A percentile compares a stretch with the other conserved stretches of the same genome.
phyloP scores from a whole-genome alignment of 768 basidiomycete genomes.

The Saitozyma sp. region DNA sequence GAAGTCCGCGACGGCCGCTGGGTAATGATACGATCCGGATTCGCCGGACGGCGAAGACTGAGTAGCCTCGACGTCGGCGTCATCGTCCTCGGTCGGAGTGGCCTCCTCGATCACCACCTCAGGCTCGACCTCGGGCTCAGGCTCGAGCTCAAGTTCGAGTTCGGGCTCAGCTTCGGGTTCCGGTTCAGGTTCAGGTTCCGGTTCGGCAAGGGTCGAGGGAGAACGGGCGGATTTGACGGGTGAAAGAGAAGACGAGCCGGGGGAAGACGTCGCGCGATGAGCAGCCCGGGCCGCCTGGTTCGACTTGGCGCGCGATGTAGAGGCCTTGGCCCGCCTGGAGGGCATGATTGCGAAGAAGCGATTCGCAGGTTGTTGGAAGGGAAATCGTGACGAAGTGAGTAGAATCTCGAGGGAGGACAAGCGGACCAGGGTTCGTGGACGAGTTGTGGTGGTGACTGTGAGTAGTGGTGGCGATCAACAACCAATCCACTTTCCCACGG shows the following conservation, averaged over 20 bases:
- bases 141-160: constrained; percentile 4
- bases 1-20: constrained; percentile 26
- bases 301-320: no score
- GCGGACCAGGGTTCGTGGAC: no score
- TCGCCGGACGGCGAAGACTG: not conserved
- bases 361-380: not conserved
- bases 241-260: constrained; percentile 28
- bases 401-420: no score
- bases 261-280: not conserved
- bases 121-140: constrained; percentile 3
- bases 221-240: constrained; percentile 21
- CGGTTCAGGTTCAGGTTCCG: constrained; percentile 1
- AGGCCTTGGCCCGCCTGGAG: no score
- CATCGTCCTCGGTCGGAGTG: constrained; percentile 4
- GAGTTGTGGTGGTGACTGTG: no score
- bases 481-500: constrained; percentile 15
- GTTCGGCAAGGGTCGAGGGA: not conserved
- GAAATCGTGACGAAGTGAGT: no score
- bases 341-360: not conserved
- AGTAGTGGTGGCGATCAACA: no score
- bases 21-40: constrained; percentile 17
- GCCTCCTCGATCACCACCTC: constrained; percentile 15
- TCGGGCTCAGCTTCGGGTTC: constrained; percentile 11
- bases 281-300: no score
- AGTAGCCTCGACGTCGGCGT: constrained; percentile 9